phyloP scores from a whole-genome alignment of 306 rosid species.

The Chamaecrista fasciculata region DNA sequence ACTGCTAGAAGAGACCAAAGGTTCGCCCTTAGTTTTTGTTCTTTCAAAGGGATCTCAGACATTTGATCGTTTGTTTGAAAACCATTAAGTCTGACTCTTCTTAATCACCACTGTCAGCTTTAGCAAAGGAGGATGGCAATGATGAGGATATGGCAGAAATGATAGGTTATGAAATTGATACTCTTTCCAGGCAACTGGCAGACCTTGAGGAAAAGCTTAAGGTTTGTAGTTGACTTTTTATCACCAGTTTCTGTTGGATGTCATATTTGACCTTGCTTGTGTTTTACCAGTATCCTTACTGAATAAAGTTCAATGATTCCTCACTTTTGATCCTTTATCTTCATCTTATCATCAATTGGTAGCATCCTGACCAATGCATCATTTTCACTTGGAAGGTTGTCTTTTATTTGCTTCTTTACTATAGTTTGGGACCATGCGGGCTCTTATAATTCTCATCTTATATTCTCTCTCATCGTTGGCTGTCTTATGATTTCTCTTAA shows the following conservation, averaged over 20 bases:
- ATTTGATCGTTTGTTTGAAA: conserved; percentile 4
- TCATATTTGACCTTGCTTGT: conserved; percentile 20
- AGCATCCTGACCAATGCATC: not conserved
- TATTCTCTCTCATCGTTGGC: conserved; percentile 16
- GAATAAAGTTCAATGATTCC: not conserved
- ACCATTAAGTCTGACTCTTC: conserved; percentile 10
- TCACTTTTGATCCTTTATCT: not conserved
- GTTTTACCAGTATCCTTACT: not conserved
- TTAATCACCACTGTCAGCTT: conserved; percentile 46
- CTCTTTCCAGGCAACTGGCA: conserved; percentile 60
- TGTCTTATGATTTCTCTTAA: not conserved
- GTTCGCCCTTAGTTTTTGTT: conserved; percentile 37
- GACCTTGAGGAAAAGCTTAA: conserved; percentile 76
- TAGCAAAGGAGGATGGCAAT: conserved; percentile 69
- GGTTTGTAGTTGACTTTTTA: conserved; percentile 36
- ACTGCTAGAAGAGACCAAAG: conserved; percentile 81
- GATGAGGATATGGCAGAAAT: conserved; percentile 93
- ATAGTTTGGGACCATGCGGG: conserved; percentile 10
- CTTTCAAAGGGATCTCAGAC: not conserved
- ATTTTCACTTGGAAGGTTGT: conserved; percentile 23
- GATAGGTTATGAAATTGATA: conserved; percentile 67
- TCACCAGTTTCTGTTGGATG: conserved; percentile 22
- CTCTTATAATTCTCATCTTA: conserved; percentile 6
- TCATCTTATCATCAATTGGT: not conserved
- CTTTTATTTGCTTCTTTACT: conserved; percentile 14